Percentiles rank a stretch among this genome's conserved stretches.
Evolutionary conservation across 2,329 filamentous ascomycete genomes (phyloP).

Genomic region (Penicillium sp.): DNA sequence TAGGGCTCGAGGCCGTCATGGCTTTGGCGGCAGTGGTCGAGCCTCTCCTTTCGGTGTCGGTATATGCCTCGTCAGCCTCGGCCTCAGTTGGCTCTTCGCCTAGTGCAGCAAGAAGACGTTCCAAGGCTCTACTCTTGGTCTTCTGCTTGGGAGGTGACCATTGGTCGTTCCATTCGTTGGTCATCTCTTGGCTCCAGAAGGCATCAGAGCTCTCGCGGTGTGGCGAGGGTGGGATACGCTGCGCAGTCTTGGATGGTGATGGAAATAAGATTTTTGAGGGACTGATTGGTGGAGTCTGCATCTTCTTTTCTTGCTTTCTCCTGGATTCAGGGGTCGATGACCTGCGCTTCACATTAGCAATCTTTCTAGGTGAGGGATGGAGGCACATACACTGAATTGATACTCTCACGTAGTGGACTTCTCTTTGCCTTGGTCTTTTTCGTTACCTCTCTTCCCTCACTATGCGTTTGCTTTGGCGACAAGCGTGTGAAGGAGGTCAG

Average conservation of each 20-base stretch:
- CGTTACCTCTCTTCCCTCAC: slow-evolving; percentile 20
- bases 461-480: slow-evolving; percentile 21
- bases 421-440: slow-evolving; percentile 6
- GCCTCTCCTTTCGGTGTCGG: neutral
- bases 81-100: slow-evolving; percentile 36
- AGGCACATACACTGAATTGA: slow-evolving; percentile 11
- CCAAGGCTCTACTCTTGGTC: slow-evolving; percentile 15
- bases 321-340: slow-evolving; percentile 6
- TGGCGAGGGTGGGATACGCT: slow-evolving; percentile 47
- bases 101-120: slow-evolving; percentile 28
- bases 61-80: slow-evolving; percentile 24
- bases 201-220: slow-evolving; percentile 49
- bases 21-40: neutral
- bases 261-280: slow-evolving; percentile 40
- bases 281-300: slow-evolving; percentile 41
- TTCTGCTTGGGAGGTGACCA: slow-evolving; percentile 49
- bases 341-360: neutral
- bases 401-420: slow-evolving; percentile 14
- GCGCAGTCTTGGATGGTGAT: slow-evolving; percentile 46
- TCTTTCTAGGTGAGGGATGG: neutral
- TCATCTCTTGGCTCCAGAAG: slow-evolving; percentile 51
- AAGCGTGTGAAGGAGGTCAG: slow-evolving; percentile 17
- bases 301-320: slow-evolving; percentile 12
- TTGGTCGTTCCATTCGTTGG: slow-evolving; percentile 54
- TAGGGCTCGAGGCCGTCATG: neutral